Conservation (phyloP, 2,329 filamentous ascomycete genomes). For the Cercospora brassicicola region DNA sequence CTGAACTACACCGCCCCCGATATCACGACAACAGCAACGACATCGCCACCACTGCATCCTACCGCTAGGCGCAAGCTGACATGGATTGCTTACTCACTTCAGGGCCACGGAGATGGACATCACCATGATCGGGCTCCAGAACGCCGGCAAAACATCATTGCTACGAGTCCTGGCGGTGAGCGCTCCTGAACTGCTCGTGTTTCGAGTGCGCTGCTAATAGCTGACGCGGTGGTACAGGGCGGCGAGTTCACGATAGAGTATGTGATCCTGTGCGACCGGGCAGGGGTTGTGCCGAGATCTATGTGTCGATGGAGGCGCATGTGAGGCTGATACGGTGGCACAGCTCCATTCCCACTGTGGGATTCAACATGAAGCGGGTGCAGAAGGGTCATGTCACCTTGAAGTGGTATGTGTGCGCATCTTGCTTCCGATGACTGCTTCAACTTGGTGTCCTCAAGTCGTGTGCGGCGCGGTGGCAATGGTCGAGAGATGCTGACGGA, state of each 20-base stretch:
- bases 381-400: slow-evolving; percentile 97
- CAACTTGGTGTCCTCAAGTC: background rate
- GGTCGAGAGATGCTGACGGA: slow-evolving; percentile 31
- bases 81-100: slow-evolving; percentile 27
- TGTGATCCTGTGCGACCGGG: slow-evolving; percentile 43
- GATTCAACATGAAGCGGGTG: slow-evolving; percentile 98
- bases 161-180: slow-evolving; percentile 92
- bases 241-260: slow-evolving; percentile 99
- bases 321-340: slow-evolving; percentile 41
- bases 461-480: background rate
- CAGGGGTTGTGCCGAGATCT: slow-evolving; percentile 26
- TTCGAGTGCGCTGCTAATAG: slow-evolving; percentile 19
- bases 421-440: background rate
- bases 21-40: slow-evolving; percentile 13
- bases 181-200: slow-evolving; percentile 23
- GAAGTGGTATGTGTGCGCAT: slow-evolving; percentile 68
- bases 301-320: slow-evolving; percentile 16
- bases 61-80: slow-evolving; percentile 26
- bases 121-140: slow-evolving; percentile 97
- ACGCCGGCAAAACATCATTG: slow-evolving; percentile 95
- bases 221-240: slow-evolving; percentile 63
- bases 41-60: slow-evolving; percentile 21
- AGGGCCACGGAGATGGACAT: slow-evolving; percentile 99
- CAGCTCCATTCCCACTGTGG: slow-evolving; percentile 96
- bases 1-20: slow-evolving; percentile 23